Conservation (phyloP, 2,329 filamentous ascomycete species). For the Botrytis galanthina region DNA sequence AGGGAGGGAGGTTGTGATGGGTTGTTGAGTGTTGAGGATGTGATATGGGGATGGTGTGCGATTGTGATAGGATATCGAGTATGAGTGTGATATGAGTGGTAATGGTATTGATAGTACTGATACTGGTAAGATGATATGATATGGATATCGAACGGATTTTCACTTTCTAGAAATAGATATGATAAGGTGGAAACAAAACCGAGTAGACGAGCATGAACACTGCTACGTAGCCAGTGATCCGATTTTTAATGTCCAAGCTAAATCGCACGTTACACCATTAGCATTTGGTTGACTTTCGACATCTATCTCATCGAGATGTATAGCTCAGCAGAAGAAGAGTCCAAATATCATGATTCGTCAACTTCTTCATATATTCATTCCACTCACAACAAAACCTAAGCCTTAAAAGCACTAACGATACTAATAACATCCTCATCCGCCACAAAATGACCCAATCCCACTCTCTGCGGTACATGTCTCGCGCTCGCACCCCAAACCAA, state of each 20-base stretch:
- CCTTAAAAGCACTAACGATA: constrained; percentile 56
- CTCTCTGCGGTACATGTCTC: constrained; percentile 88
- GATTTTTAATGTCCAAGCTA: background rate
- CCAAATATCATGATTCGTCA: background rate
- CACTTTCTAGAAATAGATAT: background rate
- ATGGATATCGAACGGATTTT: background rate
- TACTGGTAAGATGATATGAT: too few relatives aligned
- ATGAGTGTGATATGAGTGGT: background rate
- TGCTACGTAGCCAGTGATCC: background rate
- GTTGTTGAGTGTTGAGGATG: too few relatives aligned
- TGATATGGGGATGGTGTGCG: background rate
- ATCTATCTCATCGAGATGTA: background rate
- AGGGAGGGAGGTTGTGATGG: too few relatives aligned
- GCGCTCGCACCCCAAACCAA: constrained; percentile 97
- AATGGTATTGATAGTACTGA: background rate
- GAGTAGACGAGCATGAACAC: background rate
- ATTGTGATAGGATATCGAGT: background rate
- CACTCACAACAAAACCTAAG: constrained; percentile 29
- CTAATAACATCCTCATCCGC: constrained; percentile 67
- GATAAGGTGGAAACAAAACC: background rate
- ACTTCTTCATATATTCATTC: constrained; percentile 48
- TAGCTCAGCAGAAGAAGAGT: background rate
- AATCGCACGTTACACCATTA: background rate
- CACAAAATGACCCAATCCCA: constrained; percentile 80
- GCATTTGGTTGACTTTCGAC: background rate